Percentiles rank a stretch among this genome's conserved stretches.
Evolutionary conservation across 257 asterid genomes (phyloP).

Genomic region (Cynanchum wilfordii): DNA sequence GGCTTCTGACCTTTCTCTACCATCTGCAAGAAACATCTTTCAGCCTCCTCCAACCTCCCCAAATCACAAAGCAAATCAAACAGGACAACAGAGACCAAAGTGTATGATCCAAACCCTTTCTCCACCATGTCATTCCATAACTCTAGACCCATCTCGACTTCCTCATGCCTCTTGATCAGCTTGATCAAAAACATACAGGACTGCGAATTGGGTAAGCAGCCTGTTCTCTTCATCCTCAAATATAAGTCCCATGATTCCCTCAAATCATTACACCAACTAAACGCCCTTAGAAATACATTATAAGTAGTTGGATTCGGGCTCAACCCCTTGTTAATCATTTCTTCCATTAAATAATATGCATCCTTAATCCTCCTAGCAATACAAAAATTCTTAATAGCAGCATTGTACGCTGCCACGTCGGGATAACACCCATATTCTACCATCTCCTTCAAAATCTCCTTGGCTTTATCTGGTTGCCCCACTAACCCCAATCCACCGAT

Average conservation of each 20-base stretch:
- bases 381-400: constrained; percentile 77
- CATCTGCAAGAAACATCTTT: constrained; percentile 90
- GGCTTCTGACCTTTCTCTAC: constrained; percentile 81
- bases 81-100: constrained; percentile 66
- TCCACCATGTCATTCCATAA: constrained; percentile 89
- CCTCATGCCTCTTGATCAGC: constrained; percentile 70
- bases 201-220: constrained; percentile 72
- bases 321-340: constrained; percentile 65
- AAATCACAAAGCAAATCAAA: constrained; percentile 72
- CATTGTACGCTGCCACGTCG: constrained; percentile 87
- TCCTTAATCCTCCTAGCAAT: constrained; percentile 73
- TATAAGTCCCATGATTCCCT: constrained; percentile 67
- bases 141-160: constrained; percentile 64
- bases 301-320: constrained; percentile 80
- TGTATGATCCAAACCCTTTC: constrained; percentile 74
- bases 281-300: constrained; percentile 69
- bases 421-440: constrained; percentile 80
- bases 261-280: constrained; percentile 66
- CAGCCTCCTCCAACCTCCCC: constrained; percentile 75
- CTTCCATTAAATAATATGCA: constrained; percentile 60
- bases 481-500: constrained; percentile 83
- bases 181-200: constrained; percentile 85
- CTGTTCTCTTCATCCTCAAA: constrained; percentile 56
- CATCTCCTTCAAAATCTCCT: constrained; percentile 82
- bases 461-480: constrained; percentile 93